Evolutionary conservation across 78 protist species (phyloP), one percentile per base, ranked within the genome.

Genomic region (Speleostelium caveatum): DNA sequence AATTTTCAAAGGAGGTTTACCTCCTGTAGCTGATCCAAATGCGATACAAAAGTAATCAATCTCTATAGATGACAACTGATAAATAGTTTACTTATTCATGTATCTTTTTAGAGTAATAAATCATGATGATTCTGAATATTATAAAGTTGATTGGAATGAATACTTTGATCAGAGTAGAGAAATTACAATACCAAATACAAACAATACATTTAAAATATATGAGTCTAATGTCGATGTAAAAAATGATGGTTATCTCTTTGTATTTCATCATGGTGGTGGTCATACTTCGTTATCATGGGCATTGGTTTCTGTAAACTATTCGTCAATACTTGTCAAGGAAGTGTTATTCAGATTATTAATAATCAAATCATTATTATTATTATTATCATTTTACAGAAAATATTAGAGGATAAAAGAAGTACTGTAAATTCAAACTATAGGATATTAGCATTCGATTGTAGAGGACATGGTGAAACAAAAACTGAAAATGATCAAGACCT

Each of bases 391-490:
- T n/a, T 4, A 74, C 26, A 26, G 10, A 58, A 58, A 8, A 74
- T 42, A 58, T 22, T 21, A 41, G 58, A 71, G 24, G 69, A 66
- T 28, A 33, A 60, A 26, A 76, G 39, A 32, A 69, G 36, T 45
- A 32, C 3, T 14, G 33, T 2, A 26, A 8, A 51, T 3, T 53
- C 0, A 12, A 6, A 4, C 4, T 73, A 32, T 56, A 58, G 93
- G n/a, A 19, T 92, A 22, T 60, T 83, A 78, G 61, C 77, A 4
- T 75, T 67, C 73, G 95, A 92, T 56, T 45, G 36, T 14, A 53
- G 95, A 51, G 95, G 73, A 36, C 95, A 92, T 56, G 95, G 95
- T 24, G 42, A 49, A 14, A 92, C 95, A 7, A 75, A 86, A 41
- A 61, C 95, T 28, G 42, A 7, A 45, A 51, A 92, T 49, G 86